Conservation (phyloP, 2,329 filamentous ascomycete species). For the Xylariales sp. region DNA sequence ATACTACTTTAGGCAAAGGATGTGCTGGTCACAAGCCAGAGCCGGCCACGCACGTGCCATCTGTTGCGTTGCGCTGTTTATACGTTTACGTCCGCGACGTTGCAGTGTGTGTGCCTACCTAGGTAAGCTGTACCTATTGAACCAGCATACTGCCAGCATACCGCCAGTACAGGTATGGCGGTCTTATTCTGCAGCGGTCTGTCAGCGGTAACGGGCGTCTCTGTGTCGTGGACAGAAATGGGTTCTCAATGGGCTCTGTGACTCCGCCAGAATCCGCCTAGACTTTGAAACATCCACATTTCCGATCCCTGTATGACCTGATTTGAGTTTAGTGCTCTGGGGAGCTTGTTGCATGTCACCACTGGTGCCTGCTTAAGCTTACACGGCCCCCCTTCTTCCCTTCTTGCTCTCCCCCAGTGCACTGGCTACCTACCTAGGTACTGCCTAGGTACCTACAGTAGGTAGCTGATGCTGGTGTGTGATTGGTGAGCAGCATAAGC, state of each 20-base stretch:
- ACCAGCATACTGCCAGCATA: no score
- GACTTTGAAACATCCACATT: conserved; percentile 28
- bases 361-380: conserved; percentile 24
- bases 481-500: conserved; percentile 24
- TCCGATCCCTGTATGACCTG: conserved; percentile 11
- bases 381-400: not conserved
- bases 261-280: not conserved
- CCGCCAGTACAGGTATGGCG: no score
- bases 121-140: no score
- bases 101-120: no score
- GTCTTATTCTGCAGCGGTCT: no score
- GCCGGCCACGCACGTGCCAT: conserved; percentile 31
- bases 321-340: conserved; percentile 35
- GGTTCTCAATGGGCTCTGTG: no score
- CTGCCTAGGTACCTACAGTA: no score
- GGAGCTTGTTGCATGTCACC: conserved; percentile 23
- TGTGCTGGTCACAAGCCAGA: conserved; percentile 34
- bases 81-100: not conserved
- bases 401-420: not conserved
- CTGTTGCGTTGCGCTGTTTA: not conserved
- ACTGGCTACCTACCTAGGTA: not conserved
- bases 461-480: not conserved
- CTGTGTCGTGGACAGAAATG: no score
- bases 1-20: conserved; percentile 29
- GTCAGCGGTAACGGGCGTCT: not conserved